phyloP scores from a whole-genome alignment of 2,329 filamentous ascomycete species.

The Onygenales sp. region DNA sequence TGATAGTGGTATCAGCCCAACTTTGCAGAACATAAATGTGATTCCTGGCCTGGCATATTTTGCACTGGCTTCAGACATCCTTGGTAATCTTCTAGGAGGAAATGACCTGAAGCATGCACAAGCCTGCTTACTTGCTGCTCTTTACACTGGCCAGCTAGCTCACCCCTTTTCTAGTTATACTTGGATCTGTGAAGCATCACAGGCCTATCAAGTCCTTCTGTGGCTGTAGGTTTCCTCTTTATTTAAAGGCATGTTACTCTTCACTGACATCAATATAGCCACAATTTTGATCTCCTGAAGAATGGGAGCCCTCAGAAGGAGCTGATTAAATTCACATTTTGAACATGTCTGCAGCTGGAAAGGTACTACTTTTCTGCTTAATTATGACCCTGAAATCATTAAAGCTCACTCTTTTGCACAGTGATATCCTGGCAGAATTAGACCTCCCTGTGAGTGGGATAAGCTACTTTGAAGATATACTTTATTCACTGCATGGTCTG shows the following conservation, averaged over 20 bases:
- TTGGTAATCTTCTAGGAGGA: constrained; percentile 70
- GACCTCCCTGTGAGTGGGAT: constrained; percentile 54
- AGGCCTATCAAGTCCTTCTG: constrained; percentile 61
- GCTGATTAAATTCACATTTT: constrained; percentile 67
- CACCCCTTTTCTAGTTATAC: constrained; percentile 77
- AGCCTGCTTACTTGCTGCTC: constrained; percentile 71
- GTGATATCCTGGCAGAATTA: constrained; percentile 86
- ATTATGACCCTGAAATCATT: neutral
- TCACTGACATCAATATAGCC: constrained; percentile 11
- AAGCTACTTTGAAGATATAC: constrained; percentile 42
- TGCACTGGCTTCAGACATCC: constrained; percentile 73
- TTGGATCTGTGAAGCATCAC: constrained; percentile 54
- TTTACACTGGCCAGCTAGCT: constrained; percentile 83
- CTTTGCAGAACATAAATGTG: constrained; percentile 62
- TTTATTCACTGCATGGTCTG: constrained; percentile 29
- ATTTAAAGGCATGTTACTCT: neutral
- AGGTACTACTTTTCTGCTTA: constrained; percentile 45
- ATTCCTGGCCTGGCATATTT: constrained; percentile 89
- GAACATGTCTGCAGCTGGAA: constrained; percentile 89
- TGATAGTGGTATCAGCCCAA: too few species aligned
- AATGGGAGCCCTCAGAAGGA: constrained; percentile 39
- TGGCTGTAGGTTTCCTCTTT: constrained; percentile 49
- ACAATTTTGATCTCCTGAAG: constrained; percentile 24
- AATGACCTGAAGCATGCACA: constrained; percentile 78
- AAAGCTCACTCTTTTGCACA: constrained; percentile 23